Evolutionary conservation across 177 flowering plant species (phyloP).

Genomic region (Vitis hybrid): DNA sequence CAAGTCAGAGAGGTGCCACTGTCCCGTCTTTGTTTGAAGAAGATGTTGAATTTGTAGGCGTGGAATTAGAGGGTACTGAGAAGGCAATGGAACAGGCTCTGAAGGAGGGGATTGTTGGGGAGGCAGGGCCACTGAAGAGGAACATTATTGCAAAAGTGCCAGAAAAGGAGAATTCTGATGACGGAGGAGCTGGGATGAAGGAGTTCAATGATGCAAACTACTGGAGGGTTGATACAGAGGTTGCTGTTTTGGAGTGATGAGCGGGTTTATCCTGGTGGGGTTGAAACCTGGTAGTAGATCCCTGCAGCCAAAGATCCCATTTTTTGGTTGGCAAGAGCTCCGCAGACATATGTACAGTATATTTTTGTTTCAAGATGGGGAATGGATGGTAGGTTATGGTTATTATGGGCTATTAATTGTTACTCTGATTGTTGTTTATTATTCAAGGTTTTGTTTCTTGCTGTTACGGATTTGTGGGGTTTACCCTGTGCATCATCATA

Average conservation of each 20-base stretch:
- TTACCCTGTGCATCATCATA: constrained; percentile 7
- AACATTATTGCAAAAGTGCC: constrained; percentile 34
- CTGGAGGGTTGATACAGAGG: constrained; percentile 88
- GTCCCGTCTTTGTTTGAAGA: constrained; percentile 81
- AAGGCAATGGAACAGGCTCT: constrained; percentile 91
- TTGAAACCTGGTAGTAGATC: constrained; percentile 8
- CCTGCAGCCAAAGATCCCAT: constrained; percentile 3
- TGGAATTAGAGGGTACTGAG: constrained; percentile 81
- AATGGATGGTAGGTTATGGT: constrained; percentile 24
- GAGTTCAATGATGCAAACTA: constrained; percentile 88
- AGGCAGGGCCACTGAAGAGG: constrained; percentile 80
- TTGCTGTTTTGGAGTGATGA: constrained; percentile 49
- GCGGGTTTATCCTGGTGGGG: constrained; percentile 5
- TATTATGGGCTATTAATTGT: background rate
- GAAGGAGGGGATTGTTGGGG: constrained; percentile 91
- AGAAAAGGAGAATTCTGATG: constrained; percentile 51
- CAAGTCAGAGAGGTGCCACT: constrained; percentile 27
- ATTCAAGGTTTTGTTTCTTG: constrained; percentile 23
- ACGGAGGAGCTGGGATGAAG: constrained; percentile 48
- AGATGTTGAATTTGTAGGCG: constrained; percentile 93
- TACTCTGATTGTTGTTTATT: constrained; percentile 18
- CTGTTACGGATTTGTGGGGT: constrained; percentile 15
- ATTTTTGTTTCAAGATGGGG: constrained; percentile 29
- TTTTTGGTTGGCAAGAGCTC: constrained; percentile 16
- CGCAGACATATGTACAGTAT: constrained; percentile 32